phyloP scores from a whole-genome alignment of 805 yeast genomes.

The Candida ovalis region DNA sequence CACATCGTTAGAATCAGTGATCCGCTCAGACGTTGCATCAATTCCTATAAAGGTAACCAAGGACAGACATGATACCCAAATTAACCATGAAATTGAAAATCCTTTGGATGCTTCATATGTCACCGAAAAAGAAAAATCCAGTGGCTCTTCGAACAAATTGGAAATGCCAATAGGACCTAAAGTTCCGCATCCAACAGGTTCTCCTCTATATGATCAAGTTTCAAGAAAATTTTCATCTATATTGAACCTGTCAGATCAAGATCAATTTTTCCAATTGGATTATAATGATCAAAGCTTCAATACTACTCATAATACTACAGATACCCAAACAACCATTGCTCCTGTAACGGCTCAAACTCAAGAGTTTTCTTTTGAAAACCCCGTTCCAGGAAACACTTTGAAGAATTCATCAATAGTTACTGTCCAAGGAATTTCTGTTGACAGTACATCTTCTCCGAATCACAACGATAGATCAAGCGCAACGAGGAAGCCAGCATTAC shows the following conservation, averaged over 20 bases:
- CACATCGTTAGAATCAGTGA: slow-evolving; percentile 14
- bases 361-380: slow-evolving; percentile 11
- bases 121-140: background rate
- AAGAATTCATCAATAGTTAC: background rate
- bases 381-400: background rate
- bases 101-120: background rate
- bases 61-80: background rate
- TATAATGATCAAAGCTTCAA: background rate
- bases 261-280: background rate
- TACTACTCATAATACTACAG: background rate
- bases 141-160: background rate
- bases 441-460: background rate
- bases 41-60: slow-evolving; percentile 15
- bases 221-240: slow-evolving; percentile 17
- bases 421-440: background rate
- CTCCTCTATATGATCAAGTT: slow-evolving; percentile 22
- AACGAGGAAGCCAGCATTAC: background rate
- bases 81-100: background rate
- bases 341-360: background rate
- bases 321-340: background rate
- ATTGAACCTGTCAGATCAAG: slow-evolving; percentile 11
- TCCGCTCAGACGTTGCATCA: slow-evolving; percentile 4
- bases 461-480: background rate
- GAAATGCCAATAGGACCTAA: background rate
- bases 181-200: slow-evolving; percentile 1